These are phyloP conservation scores for Caryocar brasiliense DNA, from an alignment of 441 rosid genomes.

Conservation along the genomic window DNA sequence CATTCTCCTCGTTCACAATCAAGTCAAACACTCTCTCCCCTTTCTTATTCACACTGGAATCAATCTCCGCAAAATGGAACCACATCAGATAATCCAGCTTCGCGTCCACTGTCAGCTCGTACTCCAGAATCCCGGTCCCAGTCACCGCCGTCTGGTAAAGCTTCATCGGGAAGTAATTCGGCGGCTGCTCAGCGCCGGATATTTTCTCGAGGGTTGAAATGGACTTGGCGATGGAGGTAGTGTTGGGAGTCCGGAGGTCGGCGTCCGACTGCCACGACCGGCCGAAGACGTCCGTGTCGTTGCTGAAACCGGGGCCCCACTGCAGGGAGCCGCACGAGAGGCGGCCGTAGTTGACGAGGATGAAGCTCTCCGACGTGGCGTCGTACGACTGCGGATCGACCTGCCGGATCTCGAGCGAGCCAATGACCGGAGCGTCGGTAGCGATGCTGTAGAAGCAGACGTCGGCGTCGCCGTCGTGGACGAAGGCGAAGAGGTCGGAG, in stretches of 20 bases:
- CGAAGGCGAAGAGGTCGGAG: slow-evolving; percentile 78
- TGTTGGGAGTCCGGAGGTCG: slow-evolving; percentile 18
- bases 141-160: slow-evolving; percentile 71
- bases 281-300: slow-evolving; percentile 65
- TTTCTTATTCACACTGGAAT: slow-evolving; percentile 41
- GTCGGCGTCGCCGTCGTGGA: slow-evolving; percentile 64
- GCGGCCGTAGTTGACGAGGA: slow-evolving; percentile 81
- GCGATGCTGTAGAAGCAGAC: slow-evolving; percentile 86
- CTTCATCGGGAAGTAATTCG: slow-evolving; percentile 87
- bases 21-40: slow-evolving; percentile 75
- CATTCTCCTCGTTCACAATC: slow-evolving; percentile 54
- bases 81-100: slow-evolving; percentile 83
- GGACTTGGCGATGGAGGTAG: slow-evolving; percentile 12
- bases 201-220: slow-evolving; percentile 42
- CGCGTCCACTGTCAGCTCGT: slow-evolving; percentile 67
- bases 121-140: slow-evolving; percentile 36
- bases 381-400: slow-evolving; percentile 63
- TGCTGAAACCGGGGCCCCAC: slow-evolving; percentile 93
- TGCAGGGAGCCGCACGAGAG: slow-evolving; percentile 60
- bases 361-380: slow-evolving; percentile 36
- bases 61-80: slow-evolving; percentile 95
- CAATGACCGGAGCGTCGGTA: slow-evolving; percentile 85
- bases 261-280: slow-evolving; percentile 84
- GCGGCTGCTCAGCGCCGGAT: slow-evolving; percentile 39
- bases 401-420: slow-evolving; percentile 62